Conservation (phyloP, 371 early-diverging fungal species). For the Dichotomocladium elegans region DNA sequence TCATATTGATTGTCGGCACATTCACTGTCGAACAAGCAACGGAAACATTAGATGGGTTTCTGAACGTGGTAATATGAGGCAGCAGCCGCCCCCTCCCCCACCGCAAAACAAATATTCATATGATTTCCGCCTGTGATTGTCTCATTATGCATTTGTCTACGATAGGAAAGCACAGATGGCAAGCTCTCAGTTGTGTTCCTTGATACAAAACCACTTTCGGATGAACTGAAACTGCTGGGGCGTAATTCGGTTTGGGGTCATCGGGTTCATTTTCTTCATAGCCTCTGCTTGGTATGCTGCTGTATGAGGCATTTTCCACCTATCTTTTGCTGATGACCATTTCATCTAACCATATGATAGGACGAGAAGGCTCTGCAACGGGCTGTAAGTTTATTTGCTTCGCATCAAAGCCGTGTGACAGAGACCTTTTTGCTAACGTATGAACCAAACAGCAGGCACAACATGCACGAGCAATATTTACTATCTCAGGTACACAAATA, state of each 20-base stretch:
- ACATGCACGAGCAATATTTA: constrained; percentile 44
- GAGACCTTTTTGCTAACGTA: neutral
- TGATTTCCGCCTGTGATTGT: too few species aligned
- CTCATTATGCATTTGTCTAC: too few species aligned
- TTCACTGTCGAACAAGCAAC: constrained; percentile 47
- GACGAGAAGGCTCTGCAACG: constrained; percentile 38
- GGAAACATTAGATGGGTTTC: constrained; percentile 59
- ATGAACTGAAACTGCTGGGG: constrained; percentile 44
- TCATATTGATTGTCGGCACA: constrained; percentile 67
- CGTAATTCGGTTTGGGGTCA: constrained; percentile 42
- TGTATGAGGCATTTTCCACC: too few species aligned
- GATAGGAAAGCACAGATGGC: constrained; percentile 29
- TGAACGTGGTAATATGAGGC: constrained; percentile 58
- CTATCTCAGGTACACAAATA: constrained; percentile 40
- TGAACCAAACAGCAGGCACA: constrained; percentile 23
- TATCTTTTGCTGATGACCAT: neutral
- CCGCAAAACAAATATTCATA: neutral
- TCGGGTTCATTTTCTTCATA: constrained; percentile 38
- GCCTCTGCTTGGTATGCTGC: constrained; percentile 46
- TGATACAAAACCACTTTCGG: constrained; percentile 44
- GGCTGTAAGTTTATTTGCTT: constrained; percentile 36
- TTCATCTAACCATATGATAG: neutral
- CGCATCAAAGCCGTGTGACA: too few species aligned
- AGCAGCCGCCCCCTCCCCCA: too few species aligned
- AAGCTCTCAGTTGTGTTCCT: constrained; percentile 56